Conservation (phyloP, 2,329 filamentous ascomycete genomes). For the Coniochaeta sp. region DNA sequence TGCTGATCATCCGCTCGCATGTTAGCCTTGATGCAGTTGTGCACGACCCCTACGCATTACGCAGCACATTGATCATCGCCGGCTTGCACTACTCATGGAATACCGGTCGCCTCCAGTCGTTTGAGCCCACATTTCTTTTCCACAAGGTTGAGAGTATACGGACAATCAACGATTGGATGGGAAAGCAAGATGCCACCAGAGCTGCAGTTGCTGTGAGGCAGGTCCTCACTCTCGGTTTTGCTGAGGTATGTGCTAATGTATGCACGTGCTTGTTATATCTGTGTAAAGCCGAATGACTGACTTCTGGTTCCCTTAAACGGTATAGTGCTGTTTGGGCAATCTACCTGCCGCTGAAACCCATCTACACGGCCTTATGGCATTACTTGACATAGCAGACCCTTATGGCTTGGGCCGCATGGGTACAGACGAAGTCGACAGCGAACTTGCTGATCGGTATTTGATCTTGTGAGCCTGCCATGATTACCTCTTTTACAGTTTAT, state of each 20-base stretch:
- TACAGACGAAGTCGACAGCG: neutral
- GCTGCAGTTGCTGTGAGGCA: constrained; percentile 1
- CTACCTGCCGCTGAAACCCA: neutral
- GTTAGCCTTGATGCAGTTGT: neutral
- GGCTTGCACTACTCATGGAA: constrained; percentile 4
- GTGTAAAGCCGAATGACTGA: too few species aligned
- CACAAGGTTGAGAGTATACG: constrained; percentile 5
- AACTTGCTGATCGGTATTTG: neutral
- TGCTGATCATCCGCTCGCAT: too few species aligned
- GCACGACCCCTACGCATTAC: constrained; percentile 2
- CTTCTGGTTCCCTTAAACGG: too few species aligned
- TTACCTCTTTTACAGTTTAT: too few species aligned
- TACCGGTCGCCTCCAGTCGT: neutral
- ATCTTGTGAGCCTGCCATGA: constrained; percentile 2
- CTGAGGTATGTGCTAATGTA: neutral
- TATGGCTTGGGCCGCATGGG: neutral
- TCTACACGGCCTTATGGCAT: neutral
- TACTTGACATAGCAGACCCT: neutral
- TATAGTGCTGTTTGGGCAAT: constrained; percentile 3
- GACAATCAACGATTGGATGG: constrained; percentile 4
- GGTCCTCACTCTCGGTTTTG: constrained; percentile 2
- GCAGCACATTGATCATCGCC: constrained; percentile 4
- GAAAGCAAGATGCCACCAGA: neutral
- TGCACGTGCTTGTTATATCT: neutral
- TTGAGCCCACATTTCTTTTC: constrained; percentile 4